Evolutionary conservation across 2,329 filamentous ascomycete species (phyloP).

Genomic region (Diaporthe sp.): DNA sequence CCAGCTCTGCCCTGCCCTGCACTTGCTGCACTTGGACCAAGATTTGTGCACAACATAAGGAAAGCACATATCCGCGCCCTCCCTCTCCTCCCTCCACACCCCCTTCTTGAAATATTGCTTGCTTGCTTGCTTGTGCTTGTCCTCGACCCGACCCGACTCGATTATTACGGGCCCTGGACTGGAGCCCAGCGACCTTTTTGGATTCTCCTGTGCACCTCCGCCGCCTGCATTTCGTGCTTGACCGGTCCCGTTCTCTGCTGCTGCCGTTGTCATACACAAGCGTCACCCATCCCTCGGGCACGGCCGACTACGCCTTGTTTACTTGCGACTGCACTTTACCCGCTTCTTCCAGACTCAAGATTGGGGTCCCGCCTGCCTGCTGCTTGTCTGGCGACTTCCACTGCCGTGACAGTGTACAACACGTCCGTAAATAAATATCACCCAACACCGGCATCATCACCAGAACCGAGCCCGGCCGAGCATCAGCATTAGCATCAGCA

Average conservation of each 20-base stretch:
- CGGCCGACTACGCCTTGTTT: constrained; percentile 1
- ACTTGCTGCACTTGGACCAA: constrained; percentile 2
- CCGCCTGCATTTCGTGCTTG: background rate
- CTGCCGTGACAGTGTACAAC: background rate
- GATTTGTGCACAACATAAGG: constrained; percentile 28
- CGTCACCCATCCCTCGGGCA: background rate
- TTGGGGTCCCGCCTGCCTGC: background rate
- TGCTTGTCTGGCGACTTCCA: background rate
- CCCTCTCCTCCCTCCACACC: constrained; percentile 8
- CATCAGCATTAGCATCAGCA: constrained; percentile 15
- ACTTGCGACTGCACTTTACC: background rate
- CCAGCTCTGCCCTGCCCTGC: background rate
- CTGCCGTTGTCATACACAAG: constrained; percentile 18
- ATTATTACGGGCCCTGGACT: constrained; percentile 3
- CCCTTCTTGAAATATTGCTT: constrained; percentile 30
- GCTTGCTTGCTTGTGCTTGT: constrained; percentile 13
- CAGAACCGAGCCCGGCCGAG: background rate
- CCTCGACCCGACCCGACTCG: background rate
- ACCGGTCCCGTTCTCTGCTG: background rate
- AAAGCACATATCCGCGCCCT: constrained; percentile 15
- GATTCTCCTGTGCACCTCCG: background rate
- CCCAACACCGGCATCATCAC: background rate
- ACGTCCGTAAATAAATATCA: constrained; percentile 1
- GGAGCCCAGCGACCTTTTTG: background rate
- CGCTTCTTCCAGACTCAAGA: background rate